Conservation (phyloP, 2,329 filamentous ascomycete species). For the Phoma sp. region DNA sequence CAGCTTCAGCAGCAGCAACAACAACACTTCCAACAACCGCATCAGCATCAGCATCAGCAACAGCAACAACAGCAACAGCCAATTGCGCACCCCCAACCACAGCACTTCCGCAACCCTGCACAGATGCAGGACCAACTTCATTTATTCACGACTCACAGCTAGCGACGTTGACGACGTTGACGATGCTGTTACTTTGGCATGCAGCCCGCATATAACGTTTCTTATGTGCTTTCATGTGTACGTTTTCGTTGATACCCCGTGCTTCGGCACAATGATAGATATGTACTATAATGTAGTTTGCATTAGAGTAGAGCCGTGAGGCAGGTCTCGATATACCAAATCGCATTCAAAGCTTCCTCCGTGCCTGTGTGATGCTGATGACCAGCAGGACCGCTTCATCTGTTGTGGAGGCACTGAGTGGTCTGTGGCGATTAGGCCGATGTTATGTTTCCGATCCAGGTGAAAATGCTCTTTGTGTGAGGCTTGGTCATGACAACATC, state of each 20-base stretch:
- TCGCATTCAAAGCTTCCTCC: background rate
- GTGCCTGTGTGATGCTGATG: no score
- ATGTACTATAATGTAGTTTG: conserved; percentile 24
- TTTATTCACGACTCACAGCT: conserved; percentile 28
- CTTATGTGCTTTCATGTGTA: conserved; percentile 15
- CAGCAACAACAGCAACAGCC: conserved; percentile 34
- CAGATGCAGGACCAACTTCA: conserved; percentile 36
- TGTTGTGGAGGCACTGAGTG: background rate
- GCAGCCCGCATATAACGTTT: conserved; percentile 28
- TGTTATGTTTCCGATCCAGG: no score
- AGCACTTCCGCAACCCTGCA: conserved; percentile 26
- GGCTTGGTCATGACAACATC: no score
- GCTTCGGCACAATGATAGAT: conserved; percentile 25
- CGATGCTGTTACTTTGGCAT: conserved; percentile 5
- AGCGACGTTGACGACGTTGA: conserved; percentile 21
- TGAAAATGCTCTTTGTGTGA: no score
- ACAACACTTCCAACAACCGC: conserved; percentile 25
- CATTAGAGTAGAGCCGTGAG: conserved; percentile 10
- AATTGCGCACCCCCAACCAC: conserved; percentile 26
- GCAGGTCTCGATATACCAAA: conserved; percentile 1
- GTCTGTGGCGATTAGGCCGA: no score
- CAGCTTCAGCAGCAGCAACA: conserved; percentile 19
- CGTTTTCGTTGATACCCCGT: conserved; percentile 28
- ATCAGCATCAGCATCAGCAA: conserved; percentile 17
- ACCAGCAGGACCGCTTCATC: no score